Evolutionary conservation across 768 basidiomycete species (phyloP), one percentile per base, ranked within the genome.

Genomic region (Russula sp.): DNA sequence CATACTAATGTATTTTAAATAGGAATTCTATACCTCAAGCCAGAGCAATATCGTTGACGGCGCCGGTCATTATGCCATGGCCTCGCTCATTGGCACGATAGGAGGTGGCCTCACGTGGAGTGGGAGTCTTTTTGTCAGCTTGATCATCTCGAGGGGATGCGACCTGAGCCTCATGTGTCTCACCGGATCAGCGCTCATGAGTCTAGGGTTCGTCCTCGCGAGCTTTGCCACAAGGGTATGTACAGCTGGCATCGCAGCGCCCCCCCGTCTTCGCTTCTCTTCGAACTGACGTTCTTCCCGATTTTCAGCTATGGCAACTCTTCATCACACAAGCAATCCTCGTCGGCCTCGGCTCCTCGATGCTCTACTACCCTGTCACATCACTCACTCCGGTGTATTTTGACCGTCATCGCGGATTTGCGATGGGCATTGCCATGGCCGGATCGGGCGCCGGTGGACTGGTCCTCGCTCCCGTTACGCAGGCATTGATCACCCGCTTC

Each of bases 101-200:
- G 78, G 76, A 1, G 73, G 74, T 34, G 76, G 78, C 2, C 68
- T 79, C 29, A 78, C 77, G 0, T 79, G 78, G 78, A 77, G 77
- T 59, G 78, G 78, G 20, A 72, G 76, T 52, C 75, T 79, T 54
- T 75, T 76, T 59, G 77, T 78, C 38, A 77, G 75, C 45, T 73
- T 75, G 5, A 64, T 78, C 49, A 73, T 78, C 16, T 70, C 74
- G 9, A 69, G 72, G 7, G 53, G 72, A 7, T 67, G 72, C 46
- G 69, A 74, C 61, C 61, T 76, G 10, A 70, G 71, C 50, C 60
- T 74, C 36, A 72, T 79, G 57, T 75, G 75, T 1, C 57, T 77
- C 35, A 29, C 66, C 34, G 78, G 77, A 2, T 72, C 73, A 1
- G 63, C 73, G 22, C 59, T 77, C 22, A 78, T 78, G 77, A 77